Conservation (phyloP, 1,139 yeast species). For the Trichomonascaceae sp. region DNA sequence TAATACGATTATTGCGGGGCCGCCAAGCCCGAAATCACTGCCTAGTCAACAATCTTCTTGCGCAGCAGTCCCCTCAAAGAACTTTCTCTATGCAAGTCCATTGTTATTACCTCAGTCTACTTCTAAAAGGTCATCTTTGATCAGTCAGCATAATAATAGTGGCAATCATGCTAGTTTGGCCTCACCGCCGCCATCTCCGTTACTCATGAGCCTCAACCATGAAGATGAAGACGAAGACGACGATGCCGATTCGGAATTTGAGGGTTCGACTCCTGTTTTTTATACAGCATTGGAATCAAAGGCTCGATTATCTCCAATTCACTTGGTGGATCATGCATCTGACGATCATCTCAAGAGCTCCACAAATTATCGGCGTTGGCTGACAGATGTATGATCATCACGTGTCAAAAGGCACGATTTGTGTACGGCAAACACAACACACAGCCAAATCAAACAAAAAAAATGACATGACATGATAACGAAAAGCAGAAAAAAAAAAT, state of each 20-base stretch:
- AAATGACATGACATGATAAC: background rate
- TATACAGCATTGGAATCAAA: conserved; percentile 3
- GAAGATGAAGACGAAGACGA: background rate
- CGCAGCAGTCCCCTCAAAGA: background rate
- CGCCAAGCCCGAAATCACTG: background rate
- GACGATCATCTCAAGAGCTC: conserved; percentile 16
- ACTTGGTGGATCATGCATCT: conserved; percentile 1
- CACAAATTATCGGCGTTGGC: conserved; percentile 23
- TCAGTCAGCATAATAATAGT: conserved; percentile 2
- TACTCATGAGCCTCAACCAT: conserved; percentile 7
- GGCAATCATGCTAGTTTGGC: conserved; percentile 3
- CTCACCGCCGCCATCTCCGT: conserved; percentile 17
- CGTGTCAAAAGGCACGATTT: background rate
- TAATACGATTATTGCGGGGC: background rate
- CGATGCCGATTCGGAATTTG: conserved; percentile 2
- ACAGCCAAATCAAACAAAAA: no score
- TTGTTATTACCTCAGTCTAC: conserved; percentile 19
- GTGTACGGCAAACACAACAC: background rate
- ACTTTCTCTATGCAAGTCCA: conserved; percentile 28
- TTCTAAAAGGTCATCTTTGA: conserved; percentile 6
- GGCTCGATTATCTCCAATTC: conserved; percentile 9
- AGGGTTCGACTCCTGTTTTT: conserved; percentile 12
- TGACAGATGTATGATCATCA: conserved; percentile 15
- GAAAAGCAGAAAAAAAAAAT: background rate
- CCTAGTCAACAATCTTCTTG: background rate